Evolutionary conservation across 1,284 basidiomycete species (phyloP).

Genomic region (Ustilago shanxiensis): DNA sequence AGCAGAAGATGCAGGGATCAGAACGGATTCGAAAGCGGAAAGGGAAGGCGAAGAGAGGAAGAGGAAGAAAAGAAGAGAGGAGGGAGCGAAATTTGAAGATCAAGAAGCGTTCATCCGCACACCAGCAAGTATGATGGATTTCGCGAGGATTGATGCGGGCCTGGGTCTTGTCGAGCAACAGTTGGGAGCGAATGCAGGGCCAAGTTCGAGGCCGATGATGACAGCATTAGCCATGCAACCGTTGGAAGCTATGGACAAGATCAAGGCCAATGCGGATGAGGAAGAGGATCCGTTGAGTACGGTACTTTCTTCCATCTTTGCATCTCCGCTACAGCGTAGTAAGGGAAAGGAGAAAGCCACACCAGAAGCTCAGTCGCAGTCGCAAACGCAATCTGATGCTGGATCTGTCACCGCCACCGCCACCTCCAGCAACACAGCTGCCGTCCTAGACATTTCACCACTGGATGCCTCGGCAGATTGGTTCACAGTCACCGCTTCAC

Average conservation of each 20-base stretch:
- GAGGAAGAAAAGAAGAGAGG: slow-evolving; percentile 19
- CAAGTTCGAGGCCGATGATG: slow-evolving; percentile 39
- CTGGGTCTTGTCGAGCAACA: slow-evolving; percentile 15
- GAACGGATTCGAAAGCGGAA: not conserved
- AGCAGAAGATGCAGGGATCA: not conserved
- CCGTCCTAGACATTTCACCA: not conserved
- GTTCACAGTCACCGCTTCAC: slow-evolving; percentile 57
- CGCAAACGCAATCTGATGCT: slow-evolving; percentile 14
- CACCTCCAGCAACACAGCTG: slow-evolving; percentile 7
- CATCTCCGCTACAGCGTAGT: slow-evolving; percentile 4
- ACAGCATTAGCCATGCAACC: slow-evolving; percentile 8
- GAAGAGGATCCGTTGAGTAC: slow-evolving; percentile 27
- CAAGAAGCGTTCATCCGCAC: slow-evolving; percentile 81
- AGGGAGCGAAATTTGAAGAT: slow-evolving; percentile 64
- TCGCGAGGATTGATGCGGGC: slow-evolving; percentile 47
- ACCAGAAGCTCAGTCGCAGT: slow-evolving; percentile 21
- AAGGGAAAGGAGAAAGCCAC: slow-evolving; percentile 52
- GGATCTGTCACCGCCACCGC: slow-evolving; percentile 9
- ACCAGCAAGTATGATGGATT: slow-evolving; percentile 77
- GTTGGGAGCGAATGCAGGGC: slow-evolving; percentile 16
- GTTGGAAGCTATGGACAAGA: slow-evolving; percentile 32
- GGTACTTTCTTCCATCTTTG: slow-evolving; percentile 31
- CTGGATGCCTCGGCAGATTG: slow-evolving; percentile 45
- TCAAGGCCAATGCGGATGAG: slow-evolving; percentile 26
- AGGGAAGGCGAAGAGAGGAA: slow-evolving; percentile 11